Evolutionary conservation across 176 grass and related monocot species (phyloP).

Genomic region (Echinochloa phyllopogon): DNA sequence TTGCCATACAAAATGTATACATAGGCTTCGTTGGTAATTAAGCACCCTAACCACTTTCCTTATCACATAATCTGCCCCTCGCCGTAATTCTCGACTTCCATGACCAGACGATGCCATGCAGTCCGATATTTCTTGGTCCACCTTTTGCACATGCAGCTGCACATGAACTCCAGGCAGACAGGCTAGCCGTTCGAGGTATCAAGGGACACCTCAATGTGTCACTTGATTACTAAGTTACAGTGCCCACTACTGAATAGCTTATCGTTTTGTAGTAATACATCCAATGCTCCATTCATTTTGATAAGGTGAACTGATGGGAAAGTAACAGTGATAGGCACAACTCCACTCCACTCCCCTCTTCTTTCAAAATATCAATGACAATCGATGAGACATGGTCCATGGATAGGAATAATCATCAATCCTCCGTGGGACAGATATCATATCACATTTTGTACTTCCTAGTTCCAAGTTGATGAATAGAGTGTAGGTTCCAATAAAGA

Average conservation of each 20-base stretch:
- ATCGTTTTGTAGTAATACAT: not conserved
- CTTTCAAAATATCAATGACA: not conserved
- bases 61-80: not conserved
- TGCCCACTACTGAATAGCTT: not conserved
- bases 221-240: not conserved
- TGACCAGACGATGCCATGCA: not conserved
- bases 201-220: not conserved
- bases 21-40: not conserved
- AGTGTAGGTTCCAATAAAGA: constrained; percentile 10
- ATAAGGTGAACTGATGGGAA: not conserved
- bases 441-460: not conserved
- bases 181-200: not conserved
- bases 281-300: not conserved
- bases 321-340: not conserved
- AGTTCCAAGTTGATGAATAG: not conserved
- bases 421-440: not conserved
- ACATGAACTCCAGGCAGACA: constrained; percentile 1
- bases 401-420: not conserved
- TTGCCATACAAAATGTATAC: not conserved
- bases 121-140: not conserved
- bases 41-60: not conserved
- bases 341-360: not conserved
- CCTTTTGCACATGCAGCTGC: not conserved
- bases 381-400: not conserved
- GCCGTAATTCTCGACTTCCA: not conserved